Evolutionary conservation across 306 rosid genomes (phyloP).

Genomic region (Dalbergia cochinchinensis): DNA sequence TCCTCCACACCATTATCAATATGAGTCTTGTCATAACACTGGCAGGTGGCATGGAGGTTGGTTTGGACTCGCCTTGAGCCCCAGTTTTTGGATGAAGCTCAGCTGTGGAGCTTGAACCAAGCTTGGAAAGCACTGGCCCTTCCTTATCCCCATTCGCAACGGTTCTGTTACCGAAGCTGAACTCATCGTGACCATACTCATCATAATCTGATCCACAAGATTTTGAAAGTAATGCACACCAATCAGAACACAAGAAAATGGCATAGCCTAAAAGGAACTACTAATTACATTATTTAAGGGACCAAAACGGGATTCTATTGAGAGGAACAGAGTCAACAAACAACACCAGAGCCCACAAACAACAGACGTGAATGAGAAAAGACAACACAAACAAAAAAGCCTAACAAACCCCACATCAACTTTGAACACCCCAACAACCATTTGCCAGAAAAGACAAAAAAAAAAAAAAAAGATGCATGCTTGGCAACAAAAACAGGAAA

Average conservation of each 20-base stretch:
- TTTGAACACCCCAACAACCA: conserved; percentile 42
- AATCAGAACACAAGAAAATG: conserved; percentile 29
- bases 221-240: not conserved
- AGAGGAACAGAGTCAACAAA: not conserved
- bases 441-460: conserved; percentile 45
- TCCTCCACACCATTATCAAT: conserved; percentile 89
- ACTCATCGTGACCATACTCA: conserved; percentile 82
- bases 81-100: conserved; percentile 78
- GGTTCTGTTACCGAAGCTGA: conserved; percentile 79
- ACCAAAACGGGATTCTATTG: conserved; percentile 6
- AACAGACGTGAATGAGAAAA: conserved; percentile 5
- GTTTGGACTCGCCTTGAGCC: conserved; percentile 58
- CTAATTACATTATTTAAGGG: conserved; percentile 8
- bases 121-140: conserved; percentile 80
- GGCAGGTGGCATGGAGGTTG: conserved; percentile 75
- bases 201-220: conserved; percentile 62
- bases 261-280: not conserved
- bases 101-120: conserved; percentile 82
- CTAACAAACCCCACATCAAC: conserved; percentile 50
- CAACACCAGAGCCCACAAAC: conserved; percentile 3
- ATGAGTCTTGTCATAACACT: conserved; percentile 88
- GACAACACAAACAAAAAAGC: conserved; percentile 41
- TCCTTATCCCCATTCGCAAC: conserved; percentile 69
- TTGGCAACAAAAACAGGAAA: conserved; percentile 26
- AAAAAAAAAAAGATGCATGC: conserved; percentile 39